phyloP scores from a whole-genome alignment of 1,284 basidiomycete species.

The Boletellus dicymbophilus region DNA sequence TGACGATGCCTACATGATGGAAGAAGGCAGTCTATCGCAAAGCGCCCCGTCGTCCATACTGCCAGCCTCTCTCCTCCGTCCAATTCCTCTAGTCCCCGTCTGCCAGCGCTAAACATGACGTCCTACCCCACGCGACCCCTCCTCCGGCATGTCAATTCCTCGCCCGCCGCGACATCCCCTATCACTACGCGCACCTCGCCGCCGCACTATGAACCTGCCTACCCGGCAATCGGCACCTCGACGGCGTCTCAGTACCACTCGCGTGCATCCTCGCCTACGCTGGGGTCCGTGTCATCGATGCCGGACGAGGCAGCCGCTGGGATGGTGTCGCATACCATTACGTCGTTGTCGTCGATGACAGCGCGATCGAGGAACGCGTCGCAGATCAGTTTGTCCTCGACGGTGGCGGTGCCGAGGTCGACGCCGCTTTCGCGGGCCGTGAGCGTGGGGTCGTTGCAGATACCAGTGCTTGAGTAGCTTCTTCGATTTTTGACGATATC shows the following conservation, averaged over 20 bases:
- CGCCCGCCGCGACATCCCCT: slow-evolving; percentile 27
- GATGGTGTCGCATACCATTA: slow-evolving; percentile 10
- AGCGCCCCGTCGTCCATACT: slow-evolving; percentile 33
- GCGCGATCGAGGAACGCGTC: slow-evolving; percentile 67
- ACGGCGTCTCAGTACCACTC: slow-evolving; percentile 35
- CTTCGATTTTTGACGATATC: too few species aligned
- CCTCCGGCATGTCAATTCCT: slow-evolving; percentile 24
- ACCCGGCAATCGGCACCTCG: slow-evolving; percentile 23
- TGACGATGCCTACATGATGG: slow-evolving; percentile 52
- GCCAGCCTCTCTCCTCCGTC: slow-evolving; percentile 36
- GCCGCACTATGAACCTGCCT: slow-evolving; percentile 21
- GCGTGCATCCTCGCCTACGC: slow-evolving; percentile 42
- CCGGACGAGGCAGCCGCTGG: slow-evolving; percentile 24
- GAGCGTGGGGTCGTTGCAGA: slow-evolving; percentile 36
- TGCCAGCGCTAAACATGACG: slow-evolving; percentile 30
- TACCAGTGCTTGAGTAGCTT: too few species aligned
- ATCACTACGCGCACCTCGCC: slow-evolving; percentile 13
- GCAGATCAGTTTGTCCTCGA: slow-evolving; percentile 61
- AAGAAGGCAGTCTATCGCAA: slow-evolving; percentile 51
- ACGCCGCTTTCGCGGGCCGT: slow-evolving; percentile 39
- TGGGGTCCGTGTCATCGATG: slow-evolving; percentile 10
- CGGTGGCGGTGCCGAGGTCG: slow-evolving; percentile 49
- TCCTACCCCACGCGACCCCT: slow-evolving; percentile 20
- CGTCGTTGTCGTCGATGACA: slow-evolving; percentile 27
- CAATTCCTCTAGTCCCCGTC: slow-evolving; percentile 27